Conservation (phyloP, 768 basidiomycete genomes). For the Mycena olivaceomarginata region DNA sequence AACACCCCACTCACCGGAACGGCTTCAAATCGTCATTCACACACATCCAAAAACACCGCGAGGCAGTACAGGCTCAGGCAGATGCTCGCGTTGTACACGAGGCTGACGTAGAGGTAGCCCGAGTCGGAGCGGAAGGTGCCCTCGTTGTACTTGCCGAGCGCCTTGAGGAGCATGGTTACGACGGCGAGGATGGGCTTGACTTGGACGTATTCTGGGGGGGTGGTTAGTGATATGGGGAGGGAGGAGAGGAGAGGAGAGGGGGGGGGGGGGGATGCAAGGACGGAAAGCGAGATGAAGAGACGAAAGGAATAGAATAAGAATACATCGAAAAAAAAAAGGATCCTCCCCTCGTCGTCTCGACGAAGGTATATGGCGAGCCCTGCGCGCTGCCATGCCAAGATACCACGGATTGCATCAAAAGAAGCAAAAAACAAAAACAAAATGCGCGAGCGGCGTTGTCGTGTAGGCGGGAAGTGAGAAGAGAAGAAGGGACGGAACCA, state of each 20-base stretch:
- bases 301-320: no score
- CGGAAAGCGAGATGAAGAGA: not conserved
- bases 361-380: no score
- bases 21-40: conserved; percentile 93
- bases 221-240: not conserved
- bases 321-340: no score
- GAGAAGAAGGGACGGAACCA: no score
- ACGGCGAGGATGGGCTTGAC: conserved; percentile 94
- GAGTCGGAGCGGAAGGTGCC: conserved; percentile 90
- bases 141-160: conserved; percentile 90
- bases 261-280: not conserved
- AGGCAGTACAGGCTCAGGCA: conserved; percentile 91
- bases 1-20: conserved; percentile 75
- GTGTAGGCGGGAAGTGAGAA: no score
- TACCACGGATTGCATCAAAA: no score
- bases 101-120: conserved; percentile 93
- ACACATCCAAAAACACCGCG: conserved; percentile 96
- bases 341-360: no score
- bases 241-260: no score
- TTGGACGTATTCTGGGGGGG: conserved; percentile 93
- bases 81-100: conserved; percentile 90
- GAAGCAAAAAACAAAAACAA: no score
- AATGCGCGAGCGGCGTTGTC: no score
- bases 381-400: no score
- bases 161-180: conserved; percentile 91